Evolutionary conservation across 1,139 yeast species (phyloP), one percentile per base, ranked within the genome.

Genomic region (Diutina pseudorugosa): DNA sequence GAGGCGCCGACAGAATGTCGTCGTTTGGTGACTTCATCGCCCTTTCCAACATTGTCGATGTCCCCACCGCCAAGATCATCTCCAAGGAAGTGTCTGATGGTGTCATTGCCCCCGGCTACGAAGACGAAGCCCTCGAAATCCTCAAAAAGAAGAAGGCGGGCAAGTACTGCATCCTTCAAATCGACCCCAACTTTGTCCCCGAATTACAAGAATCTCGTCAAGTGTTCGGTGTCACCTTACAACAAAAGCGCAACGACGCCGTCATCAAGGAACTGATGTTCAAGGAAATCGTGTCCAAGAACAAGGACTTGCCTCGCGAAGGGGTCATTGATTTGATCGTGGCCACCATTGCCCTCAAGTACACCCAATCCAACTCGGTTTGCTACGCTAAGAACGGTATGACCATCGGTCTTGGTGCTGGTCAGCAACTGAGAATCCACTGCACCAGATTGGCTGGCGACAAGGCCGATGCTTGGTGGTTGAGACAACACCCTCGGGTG

Each of bases 1-100:
- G 98, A 73, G 98, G 98, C 69, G 98, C 98, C 60, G 98, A 93
- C 74, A 85, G 98, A 79, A 93, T 93, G 98, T 90, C 98, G 14
- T 88, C 96, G 16, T 93, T 93, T 66, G 98, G 98, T 67, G 98
- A 93, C 73, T 93, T 91, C 79, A 93, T 93, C 65, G 98, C 98
- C 53, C 78, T 93, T 59, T 89, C 97, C 56, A 91, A 91, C 76
- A 88, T 87, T 71, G 98, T 93, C 59, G 98, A 93, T 69, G 76
- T 86, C 55, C 91, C 97, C 66, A 93, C 98, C 55, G 98, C 98
- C 54, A 87, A 87, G 71, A 93, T 93, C 71, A 93, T 93, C 68
- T 86, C 97, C 55, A 89, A 88, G 72, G 98, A 93, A 75, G 98
- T 93, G 50, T 85, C 95, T 48, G 98, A 93, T 68, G 98, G 98